phyloP scores from a whole-genome alignment of 108 stramenopile species.

The Schizochytrium sp. region DNA sequence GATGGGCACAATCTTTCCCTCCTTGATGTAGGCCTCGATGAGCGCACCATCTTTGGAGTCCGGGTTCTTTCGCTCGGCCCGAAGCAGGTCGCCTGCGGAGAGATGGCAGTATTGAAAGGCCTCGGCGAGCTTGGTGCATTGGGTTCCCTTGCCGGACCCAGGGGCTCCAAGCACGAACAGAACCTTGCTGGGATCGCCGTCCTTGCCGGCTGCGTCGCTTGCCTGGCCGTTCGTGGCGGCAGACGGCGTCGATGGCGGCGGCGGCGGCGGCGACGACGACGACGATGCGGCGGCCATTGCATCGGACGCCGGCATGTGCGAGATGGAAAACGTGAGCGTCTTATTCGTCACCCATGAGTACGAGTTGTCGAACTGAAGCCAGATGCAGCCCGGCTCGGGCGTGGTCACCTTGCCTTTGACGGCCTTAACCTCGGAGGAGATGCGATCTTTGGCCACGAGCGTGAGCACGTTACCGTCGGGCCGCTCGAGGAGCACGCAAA shows the following conservation, averaged over 20 bases:
- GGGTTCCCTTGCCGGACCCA: constrained; percentile 54
- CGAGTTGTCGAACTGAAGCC: not conserved
- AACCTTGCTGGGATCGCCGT: not conserved
- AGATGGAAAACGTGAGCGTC: not conserved
- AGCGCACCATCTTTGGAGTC: constrained; percentile 31
- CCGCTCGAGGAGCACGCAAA: not conserved
- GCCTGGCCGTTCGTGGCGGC: too few species aligned
- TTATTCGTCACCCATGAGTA: constrained; percentile 12
- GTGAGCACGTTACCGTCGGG: not conserved
- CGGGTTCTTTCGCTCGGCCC: constrained; percentile 33
- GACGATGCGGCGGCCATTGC: not conserved
- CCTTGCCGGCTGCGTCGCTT: not conserved
- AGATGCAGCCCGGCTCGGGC: not conserved
- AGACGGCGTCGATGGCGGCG: too few species aligned
- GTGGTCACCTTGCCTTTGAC: not conserved
- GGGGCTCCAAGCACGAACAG: constrained; percentile 51
- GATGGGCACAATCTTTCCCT: constrained; percentile 44
- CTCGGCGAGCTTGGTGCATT: constrained; percentile 41
- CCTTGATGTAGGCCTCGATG: constrained; percentile 33
- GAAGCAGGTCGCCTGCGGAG: constrained; percentile 50
- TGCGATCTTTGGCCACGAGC: not conserved
- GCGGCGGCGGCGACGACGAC: too few species aligned
- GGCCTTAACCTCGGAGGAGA: not conserved
- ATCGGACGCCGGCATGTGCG: not conserved
- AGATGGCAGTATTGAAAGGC: constrained; percentile 42